phyloP scores from a whole-genome alignment of 192 early-diverging fungal genomes.

The Rhizophagus sp. region DNA sequence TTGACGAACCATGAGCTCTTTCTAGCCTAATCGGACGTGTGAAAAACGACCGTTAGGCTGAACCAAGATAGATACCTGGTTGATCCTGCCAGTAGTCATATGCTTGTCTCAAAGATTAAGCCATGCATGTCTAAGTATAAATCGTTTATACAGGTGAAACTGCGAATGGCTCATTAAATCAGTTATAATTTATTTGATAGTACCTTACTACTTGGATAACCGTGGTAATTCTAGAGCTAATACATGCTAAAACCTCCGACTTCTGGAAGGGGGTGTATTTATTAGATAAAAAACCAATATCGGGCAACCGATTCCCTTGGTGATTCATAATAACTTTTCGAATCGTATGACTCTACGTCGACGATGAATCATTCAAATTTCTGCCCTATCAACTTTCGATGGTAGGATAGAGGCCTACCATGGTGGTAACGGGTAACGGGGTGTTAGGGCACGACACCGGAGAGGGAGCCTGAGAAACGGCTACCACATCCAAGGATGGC shows the following conservation, averaged over 20 bases:
- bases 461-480: slow-evolving; percentile 62
- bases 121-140: slow-evolving; percentile 76
- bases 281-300: slow-evolving; percentile 69
- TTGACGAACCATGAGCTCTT: neutral
- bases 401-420: slow-evolving; percentile 80
- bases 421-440: slow-evolving; percentile 78
- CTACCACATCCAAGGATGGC: slow-evolving; percentile 64
- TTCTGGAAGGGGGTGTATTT: slow-evolving; percentile 71
- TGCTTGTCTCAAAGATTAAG: slow-evolving; percentile 80
- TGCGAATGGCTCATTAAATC: slow-evolving; percentile 85
- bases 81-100: slow-evolving; percentile 80
- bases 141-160: slow-evolving; percentile 56
- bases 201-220: slow-evolving; percentile 78
- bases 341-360: slow-evolving; percentile 70
- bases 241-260: slow-evolving; percentile 69
- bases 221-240: slow-evolving; percentile 82
- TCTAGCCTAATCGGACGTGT: neutral
- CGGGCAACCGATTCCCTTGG: slow-evolving; percentile 47
- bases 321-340: slow-evolving; percentile 78
- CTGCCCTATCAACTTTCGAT: slow-evolving; percentile 86
- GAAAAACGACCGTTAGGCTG: neutral
- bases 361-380: slow-evolving; percentile 85
- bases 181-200: slow-evolving; percentile 86
- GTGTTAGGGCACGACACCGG: slow-evolving; percentile 54
- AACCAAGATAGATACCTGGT: slow-evolving; percentile 58